phyloP scores from a whole-genome alignment of 1,284 basidiomycete species.

The Cutaneotrichosporon cyanovorans region DNA sequence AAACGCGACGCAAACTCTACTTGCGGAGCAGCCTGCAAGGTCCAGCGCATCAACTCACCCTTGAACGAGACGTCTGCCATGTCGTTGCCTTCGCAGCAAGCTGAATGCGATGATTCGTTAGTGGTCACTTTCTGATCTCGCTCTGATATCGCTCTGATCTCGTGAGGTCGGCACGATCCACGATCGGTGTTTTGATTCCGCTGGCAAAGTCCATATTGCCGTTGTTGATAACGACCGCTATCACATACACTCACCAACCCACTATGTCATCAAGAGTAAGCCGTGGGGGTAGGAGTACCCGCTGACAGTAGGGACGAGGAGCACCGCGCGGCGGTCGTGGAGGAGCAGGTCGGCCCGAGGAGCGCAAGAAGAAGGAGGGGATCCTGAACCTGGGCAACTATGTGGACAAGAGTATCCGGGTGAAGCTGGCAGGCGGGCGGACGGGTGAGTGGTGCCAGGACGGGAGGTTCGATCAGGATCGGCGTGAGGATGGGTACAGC shows the following conservation, averaged over 20 bases:
- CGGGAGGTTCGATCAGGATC: neutral
- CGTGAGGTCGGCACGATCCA: neutral
- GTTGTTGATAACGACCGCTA: slow-evolving; percentile 4
- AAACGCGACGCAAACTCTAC: too few relatives aligned
- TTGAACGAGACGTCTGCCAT: slow-evolving; percentile 31
- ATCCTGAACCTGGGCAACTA: slow-evolving; percentile 95
- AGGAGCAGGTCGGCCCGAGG: slow-evolving; percentile 42
- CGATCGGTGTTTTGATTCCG: slow-evolving; percentile 4
- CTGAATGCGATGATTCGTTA: neutral
- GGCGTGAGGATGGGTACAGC: neutral
- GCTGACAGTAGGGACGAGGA: slow-evolving; percentile 16
- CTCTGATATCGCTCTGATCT: neutral
- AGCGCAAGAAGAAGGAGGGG: slow-evolving; percentile 87
- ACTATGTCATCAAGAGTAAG: slow-evolving; percentile 21
- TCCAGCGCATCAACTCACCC: slow-evolving; percentile 15
- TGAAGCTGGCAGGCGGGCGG: slow-evolving; percentile 93
- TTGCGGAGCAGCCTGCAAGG: too few relatives aligned
- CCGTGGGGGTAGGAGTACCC: too few relatives aligned
- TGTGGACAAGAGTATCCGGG: slow-evolving; percentile 80
- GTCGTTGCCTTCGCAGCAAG: neutral
- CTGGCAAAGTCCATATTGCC: neutral
- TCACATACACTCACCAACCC: too few relatives aligned
- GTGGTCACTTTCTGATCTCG: neutral
- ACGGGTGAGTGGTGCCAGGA: slow-evolving; percentile 61
- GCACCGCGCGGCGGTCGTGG: slow-evolving; percentile 32